A percentile compares a stretch with the other conserved stretches of the same genome.
phyloP scores from a whole-genome alignment of 306 rosid species.

The Malus sieversii region DNA sequence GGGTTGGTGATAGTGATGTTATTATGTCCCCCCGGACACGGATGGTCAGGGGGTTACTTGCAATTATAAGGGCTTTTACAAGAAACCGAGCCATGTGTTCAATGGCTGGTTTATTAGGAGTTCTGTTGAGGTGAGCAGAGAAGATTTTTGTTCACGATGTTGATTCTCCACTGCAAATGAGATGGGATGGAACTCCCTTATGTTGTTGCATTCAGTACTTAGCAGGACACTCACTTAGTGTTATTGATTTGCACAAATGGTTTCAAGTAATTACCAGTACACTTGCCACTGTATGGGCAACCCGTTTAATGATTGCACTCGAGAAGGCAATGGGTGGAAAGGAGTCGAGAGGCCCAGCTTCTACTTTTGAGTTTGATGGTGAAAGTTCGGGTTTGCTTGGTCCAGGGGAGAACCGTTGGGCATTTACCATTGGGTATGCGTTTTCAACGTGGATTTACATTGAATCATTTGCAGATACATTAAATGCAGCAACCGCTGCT shows the following conservation, averaged over 20 bases:
- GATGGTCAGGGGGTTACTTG: constrained; percentile 93
- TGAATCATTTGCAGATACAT: constrained; percentile 93
- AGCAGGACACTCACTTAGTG: constrained; percentile 87
- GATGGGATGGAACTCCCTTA: constrained; percentile 92
- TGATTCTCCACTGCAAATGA: constrained; percentile 53
- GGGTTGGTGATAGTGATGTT: constrained; percentile 57
- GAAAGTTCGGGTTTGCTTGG: constrained; percentile 99
- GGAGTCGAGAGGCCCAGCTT: constrained; percentile 87
- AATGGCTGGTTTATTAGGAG: constrained; percentile 84
- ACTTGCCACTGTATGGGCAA: constrained; percentile 69
- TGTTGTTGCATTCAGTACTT: constrained; percentile 91
- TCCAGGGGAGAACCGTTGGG: constrained; percentile 98
- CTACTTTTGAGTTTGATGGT: constrained; percentile 96
- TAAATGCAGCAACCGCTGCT: constrained; percentile 96
- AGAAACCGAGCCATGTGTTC: constrained; percentile 99
- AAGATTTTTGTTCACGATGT: constrained; percentile 54
- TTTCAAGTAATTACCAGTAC: constrained; percentile 71
- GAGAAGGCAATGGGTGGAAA: constrained; percentile 86
- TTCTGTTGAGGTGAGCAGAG: constrained; percentile 78
- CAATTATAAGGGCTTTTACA: constrained; percentile 90
- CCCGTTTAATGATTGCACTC: constrained; percentile 71
- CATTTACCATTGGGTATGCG: constrained; percentile 22
- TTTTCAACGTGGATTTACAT: constrained; percentile 28
- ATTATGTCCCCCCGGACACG: constrained; percentile 89
- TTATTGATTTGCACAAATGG: constrained; percentile 75